Percentiles rank a stretch among this genome's conserved stretches.
Conservation (phyloP, 768 basidiomycete species). For the Lactarius trivialis region DNA sequence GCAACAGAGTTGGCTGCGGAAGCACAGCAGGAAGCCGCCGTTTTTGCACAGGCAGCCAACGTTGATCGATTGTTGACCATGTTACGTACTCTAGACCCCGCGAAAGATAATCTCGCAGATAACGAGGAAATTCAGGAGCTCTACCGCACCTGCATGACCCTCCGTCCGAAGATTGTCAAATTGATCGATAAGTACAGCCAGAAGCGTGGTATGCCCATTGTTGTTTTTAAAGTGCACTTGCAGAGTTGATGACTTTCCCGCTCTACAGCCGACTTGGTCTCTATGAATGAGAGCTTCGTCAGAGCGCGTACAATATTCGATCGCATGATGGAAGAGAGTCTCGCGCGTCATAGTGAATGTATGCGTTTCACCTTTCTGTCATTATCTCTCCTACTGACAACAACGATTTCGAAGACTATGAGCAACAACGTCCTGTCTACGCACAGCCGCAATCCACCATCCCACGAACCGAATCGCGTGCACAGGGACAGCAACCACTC, state of each 20-base stretch:
- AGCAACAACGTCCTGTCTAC: slow-evolving; percentile 34
- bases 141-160: slow-evolving; percentile 81
- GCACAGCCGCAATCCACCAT: slow-evolving; percentile 26
- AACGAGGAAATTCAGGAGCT: slow-evolving; percentile 54
- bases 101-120: slow-evolving; percentile 20
- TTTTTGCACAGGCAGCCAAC: slow-evolving; percentile 81
- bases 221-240: background rate
- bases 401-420: slow-evolving; percentile 42
- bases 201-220: slow-evolving; percentile 53
- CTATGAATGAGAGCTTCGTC: slow-evolving; percentile 92
- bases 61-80: slow-evolving; percentile 59
- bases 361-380: slow-evolving; percentile 24
- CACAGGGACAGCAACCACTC: slow-evolving; percentile 18
- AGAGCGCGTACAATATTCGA: slow-evolving; percentile 87
- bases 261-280: slow-evolving; percentile 74
- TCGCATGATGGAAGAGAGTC: slow-evolving; percentile 86
- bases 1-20: slow-evolving; percentile 70
- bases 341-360: slow-evolving; percentile 68
- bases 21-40: slow-evolving; percentile 78
- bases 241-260: background rate
- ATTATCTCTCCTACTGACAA: slow-evolving; percentile 12
- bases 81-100: slow-evolving; percentile 3
- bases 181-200: slow-evolving; percentile 96
- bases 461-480: slow-evolving; percentile 31
- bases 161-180: slow-evolving; percentile 93